Conservation (phyloP, 768 basidiomycete genomes). For the Boletus sp. region DNA sequence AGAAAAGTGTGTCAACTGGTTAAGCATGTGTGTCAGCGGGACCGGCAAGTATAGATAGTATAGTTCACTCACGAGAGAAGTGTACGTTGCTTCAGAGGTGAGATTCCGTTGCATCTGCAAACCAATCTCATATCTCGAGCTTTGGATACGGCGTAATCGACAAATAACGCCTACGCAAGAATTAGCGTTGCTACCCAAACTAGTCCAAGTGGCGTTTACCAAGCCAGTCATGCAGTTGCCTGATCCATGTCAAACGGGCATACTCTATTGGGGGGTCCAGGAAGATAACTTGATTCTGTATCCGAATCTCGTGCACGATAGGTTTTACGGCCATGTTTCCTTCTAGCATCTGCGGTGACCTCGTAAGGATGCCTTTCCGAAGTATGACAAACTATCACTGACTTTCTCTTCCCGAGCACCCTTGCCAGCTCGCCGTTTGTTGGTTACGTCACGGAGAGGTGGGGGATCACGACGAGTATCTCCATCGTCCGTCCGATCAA, state of each 20-base stretch:
- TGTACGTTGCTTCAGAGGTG: slow-evolving; percentile 72
- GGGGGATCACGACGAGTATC: slow-evolving; percentile 54
- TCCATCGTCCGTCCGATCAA: slow-evolving; percentile 70
- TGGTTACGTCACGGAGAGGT: slow-evolving; percentile 50
- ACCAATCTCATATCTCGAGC: slow-evolving; percentile 95
- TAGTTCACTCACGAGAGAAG: slow-evolving; percentile 60
- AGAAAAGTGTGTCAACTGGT: slow-evolving; percentile 68
- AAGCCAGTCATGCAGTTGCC: slow-evolving; percentile 86
- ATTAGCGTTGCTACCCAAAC: not conserved
- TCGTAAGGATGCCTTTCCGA: not conserved
- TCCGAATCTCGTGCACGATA: slow-evolving; percentile 92
- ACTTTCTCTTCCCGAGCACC: slow-evolving; percentile 79
- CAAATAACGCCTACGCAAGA: slow-evolving; percentile 71
- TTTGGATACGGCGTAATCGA: slow-evolving; percentile 81
- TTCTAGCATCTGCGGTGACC: slow-evolving; percentile 55
- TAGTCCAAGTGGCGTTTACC: slow-evolving; percentile 41
- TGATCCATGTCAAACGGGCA: slow-evolving; percentile 86
- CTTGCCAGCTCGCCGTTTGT: slow-evolving; percentile 69
- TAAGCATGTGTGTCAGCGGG: slow-evolving; percentile 3
- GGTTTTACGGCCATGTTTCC: slow-evolving; percentile 75
- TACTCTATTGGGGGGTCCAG: slow-evolving; percentile 96
- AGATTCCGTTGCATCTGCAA: slow-evolving; percentile 78
- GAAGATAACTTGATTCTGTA: slow-evolving; percentile 99
- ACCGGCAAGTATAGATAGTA: not conserved
- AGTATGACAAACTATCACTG: slow-evolving; percentile 2